Base-by-base conservation (phyloP, 306 rosid species). In the Hylodesmum podocarpum region DNA sequence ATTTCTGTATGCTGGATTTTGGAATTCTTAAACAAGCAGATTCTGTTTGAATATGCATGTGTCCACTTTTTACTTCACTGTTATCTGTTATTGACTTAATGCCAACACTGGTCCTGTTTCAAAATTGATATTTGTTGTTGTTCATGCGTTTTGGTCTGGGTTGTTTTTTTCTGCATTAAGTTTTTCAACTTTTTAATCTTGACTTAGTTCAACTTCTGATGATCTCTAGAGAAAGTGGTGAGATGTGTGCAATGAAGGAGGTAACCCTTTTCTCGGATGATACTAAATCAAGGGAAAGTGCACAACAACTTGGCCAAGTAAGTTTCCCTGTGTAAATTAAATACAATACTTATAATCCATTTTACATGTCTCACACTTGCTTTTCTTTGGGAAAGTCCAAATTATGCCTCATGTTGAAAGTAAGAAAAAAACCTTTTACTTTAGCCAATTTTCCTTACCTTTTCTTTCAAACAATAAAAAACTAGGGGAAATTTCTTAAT, bases 241-340 rank as follows among this genome's bases (percentile, higher is more conserved):
- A 91, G 81, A 90, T 94, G 98, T 94, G 98, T 82, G 98, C 98
- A 63, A 94, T 94, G 98, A 94, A 94, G 88, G 98, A 94, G 89
- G 98, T 94, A 43, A 88, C 90, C 39, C 85, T 94, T 77, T 88
- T 90, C 78, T 83, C 96, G 22, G 98, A 91, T 68, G 97, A 91
- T 83, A 87, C 91, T 41, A 94, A 89, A 85, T 91, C 96, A 15
- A 92, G 83, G 87, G 97, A 94, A 90, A 81, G 94, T 67, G 90
- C 96, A 3, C 91, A 84, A 73, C 98, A 94, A 81, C 88, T 94
- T 64, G 84, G 83, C 69, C 98, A 93, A 76, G 98, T 93, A 86
- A 74, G 93, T 75, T 67, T 79, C 65, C 67, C 44, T 39, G 31
- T 43, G 69, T 78, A 54, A 58, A 62, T 75, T 68, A 51, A 54